Evolutionary conservation across 169 alveolate species (phyloP), one percentile per base, ranked within the genome.

Genomic region (Plasmodium sp.): DNA sequence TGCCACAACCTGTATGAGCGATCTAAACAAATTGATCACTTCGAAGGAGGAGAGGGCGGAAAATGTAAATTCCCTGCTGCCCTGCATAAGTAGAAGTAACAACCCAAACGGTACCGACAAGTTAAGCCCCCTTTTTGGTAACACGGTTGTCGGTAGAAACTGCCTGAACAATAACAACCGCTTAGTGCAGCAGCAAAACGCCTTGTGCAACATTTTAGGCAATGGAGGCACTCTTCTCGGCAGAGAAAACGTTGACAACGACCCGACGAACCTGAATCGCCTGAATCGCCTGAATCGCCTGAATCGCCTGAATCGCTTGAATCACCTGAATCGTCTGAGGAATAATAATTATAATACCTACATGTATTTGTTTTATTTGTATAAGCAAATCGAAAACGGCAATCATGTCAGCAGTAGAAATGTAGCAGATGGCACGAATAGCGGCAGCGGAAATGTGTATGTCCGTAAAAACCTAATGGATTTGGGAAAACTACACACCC

Each of bases 301-400:
- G 27, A 22, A 22, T 22, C 27, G 27, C 27, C 0, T 22, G 27
- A 22, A 22, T 22, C 27, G 27, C 27, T 22, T 22, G 27, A 22
- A 22, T 22, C 27, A 36, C 36, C 16, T 72, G 41, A 84, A 72
- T 45, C 45, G 7, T 33, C 16, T 86, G 71, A 86, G 39, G 10
- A 86, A 56, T 86, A 33, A 54, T 86, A 86, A 86, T 34, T 74
- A 54, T n/a, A 86, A 75, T 77, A 51, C 48, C 41, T 77, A 43
- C 62, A 75, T 77, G 71, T 34, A 51, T 58, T 9, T 86, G 80
- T 54, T 86, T 14, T 27, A 86, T 56, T 33, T 86, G 34, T 75
- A 77, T 86, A 86, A 56, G 34, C 58, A 27, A 45, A 73, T 73
- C 5, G 81, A 86, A 7, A 41, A 74, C 84, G 33, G 58, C 33